Base-by-base conservation (phyloP, 2,329 filamentous ascomycete species). In the Hypoxylon sp. region DNA sequence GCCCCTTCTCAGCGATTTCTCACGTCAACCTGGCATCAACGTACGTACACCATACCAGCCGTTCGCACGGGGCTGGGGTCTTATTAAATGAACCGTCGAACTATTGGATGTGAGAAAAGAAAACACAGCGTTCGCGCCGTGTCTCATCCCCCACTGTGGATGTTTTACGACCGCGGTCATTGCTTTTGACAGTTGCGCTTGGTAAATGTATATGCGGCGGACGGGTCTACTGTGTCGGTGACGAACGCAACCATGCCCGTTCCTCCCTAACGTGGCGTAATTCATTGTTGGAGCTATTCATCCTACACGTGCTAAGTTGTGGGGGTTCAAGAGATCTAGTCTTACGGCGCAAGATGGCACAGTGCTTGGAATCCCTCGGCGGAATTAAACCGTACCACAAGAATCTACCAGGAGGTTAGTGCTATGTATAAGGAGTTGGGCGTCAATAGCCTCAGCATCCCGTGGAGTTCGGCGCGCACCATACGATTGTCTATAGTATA, bases 261-360 rank as follows among this genome's bases (percentile, higher is more conserved):
- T 53, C 55, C 57, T 63, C 42, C 56, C 57, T 58, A 37, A 33
- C 61, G 49, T 35, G 44, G 46, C 51, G 66, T 58, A 59, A 61
- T 64, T 65, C 51, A 49, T 46, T 14, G 11, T 59, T 62, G 40
- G 31, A 63, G n/a, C 33, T 56, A 20, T 58, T 58, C 54, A 17
- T 59, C 46, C 58, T 68, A 58, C 68, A 70, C 60, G 64, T 61
- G 64, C 57, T 49, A 51, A 37, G 55, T 33, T 70, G 61, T 70
- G 64, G 64, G 59, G 58, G 57, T 53, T 51, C 11, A 56, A 65
- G 57, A 70, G 64, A 70, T 70, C 68, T 64, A 64, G 64, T 61
- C 64, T 62, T 64, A 68, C 48, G 51, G 58, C 62, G 20, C 33
- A 56, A 60, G 55, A 64, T 55, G 49, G 13, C 55, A 64, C 60